A percentile compares a stretch with the other conserved stretches of the same genome.
phyloP scores from a whole-genome alignment of 2,329 filamentous ascomycete species.

The Pseudogymnoascus sp. region DNA sequence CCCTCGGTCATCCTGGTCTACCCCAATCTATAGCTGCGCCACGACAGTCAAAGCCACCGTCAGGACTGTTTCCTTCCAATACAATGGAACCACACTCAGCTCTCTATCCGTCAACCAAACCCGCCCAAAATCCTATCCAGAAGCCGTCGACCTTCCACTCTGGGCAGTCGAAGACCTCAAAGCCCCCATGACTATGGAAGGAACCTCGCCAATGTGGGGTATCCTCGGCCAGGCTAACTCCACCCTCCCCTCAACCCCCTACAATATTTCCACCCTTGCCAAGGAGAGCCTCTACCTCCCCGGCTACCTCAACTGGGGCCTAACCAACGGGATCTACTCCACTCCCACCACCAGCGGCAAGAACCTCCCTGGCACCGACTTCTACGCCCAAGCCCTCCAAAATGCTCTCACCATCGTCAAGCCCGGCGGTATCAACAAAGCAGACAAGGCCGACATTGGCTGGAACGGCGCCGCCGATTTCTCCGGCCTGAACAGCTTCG shows the following conservation, averaged over 20 bases:
- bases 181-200: slow-evolving; percentile 20
- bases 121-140: slow-evolving; percentile 27
- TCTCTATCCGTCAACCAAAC: slow-evolving; percentile 31
- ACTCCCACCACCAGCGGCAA: background rate
- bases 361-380: slow-evolving; percentile 9
- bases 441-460: slow-evolving; percentile 12
- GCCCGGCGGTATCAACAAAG: background rate
- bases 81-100: slow-evolving; percentile 35
- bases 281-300: slow-evolving; percentile 7
- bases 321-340: background rate
- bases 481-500: slow-evolving; percentile 31
- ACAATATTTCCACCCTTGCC: background rate
- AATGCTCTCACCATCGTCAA: slow-evolving; percentile 17
- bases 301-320: background rate
- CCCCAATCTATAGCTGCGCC: slow-evolving; percentile 38
- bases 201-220: slow-evolving; percentile 35
- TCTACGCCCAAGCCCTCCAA: slow-evolving; percentile 18
- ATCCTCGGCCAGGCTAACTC: slow-evolving; percentile 29
- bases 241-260: slow-evolving; percentile 19
- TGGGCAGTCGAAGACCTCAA: slow-evolving; percentile 33
- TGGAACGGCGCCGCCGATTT: slow-evolving; percentile 25
- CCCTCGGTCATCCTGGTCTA: slow-evolving; percentile 35
- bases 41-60: slow-evolving; percentile 36
- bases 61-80: slow-evolving; percentile 38
- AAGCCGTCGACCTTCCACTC: slow-evolving; percentile 23